A percentile compares a stretch with the other conserved stretches of the same genome.
phyloP scores from a whole-genome alignment of 129 eudicot species.

The Centaurea solstitialis region DNA sequence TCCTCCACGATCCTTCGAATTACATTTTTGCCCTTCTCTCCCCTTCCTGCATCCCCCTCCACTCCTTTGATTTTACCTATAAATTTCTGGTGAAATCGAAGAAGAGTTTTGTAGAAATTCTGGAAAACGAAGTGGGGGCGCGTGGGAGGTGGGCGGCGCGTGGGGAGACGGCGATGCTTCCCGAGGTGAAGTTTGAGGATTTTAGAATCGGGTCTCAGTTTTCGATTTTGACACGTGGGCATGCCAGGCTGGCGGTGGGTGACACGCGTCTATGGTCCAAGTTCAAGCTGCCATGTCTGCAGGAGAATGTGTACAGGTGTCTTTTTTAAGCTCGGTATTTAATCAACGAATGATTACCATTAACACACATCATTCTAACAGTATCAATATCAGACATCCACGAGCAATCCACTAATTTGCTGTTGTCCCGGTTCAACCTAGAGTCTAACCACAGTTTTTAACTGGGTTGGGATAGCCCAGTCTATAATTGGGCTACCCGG shows the following conservation, averaged over 20 bases:
- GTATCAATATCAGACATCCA: no score
- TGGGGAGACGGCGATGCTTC: constrained; percentile 72
- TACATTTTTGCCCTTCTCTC: constrained; percentile 75
- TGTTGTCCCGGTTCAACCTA: no score
- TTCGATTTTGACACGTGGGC: constrained; percentile 64
- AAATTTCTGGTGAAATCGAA: constrained; percentile 34
- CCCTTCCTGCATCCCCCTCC: constrained; percentile 75
- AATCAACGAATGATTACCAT: no score
- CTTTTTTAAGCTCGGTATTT: no score
- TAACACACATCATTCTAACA: no score
- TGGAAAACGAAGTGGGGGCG: constrained; percentile 53
- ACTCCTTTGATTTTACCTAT: constrained; percentile 70
- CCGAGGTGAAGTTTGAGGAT: constrained; percentile 48
- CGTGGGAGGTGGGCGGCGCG: constrained; percentile 82
- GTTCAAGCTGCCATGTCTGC: constrained; percentile 64
- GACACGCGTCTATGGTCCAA: constrained; percentile 77
- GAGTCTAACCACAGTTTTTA: no score
- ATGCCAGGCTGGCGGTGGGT: constrained; percentile 55
- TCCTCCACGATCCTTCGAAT: constrained; percentile 64
- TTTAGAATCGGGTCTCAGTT: constrained; percentile 96
- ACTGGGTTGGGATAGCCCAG: no score
- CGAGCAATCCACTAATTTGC: no score
- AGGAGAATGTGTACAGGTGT: constrained; percentile 48
- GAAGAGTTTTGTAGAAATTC: constrained; percentile 72
- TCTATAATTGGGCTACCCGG: no score